Percentiles rank a stretch among this genome's conserved stretches.
Evolutionary conservation across 768 basidiomycete species (phyloP).

Genomic region (Clitopilus hobsonii): DNA sequence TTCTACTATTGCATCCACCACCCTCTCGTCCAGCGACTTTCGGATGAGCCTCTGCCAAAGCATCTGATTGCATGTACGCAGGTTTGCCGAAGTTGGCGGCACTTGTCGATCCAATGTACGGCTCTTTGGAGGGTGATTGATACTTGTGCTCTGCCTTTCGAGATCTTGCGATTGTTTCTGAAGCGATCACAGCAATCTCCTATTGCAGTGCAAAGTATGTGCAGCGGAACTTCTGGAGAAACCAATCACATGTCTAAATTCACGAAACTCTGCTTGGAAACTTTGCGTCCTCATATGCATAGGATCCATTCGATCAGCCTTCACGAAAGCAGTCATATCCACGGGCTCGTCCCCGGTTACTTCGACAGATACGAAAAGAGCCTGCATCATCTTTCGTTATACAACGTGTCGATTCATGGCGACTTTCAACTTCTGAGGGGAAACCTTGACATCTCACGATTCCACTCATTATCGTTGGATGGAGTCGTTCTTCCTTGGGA

Average conservation of each 20-base stretch:
- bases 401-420: conserved; percentile 24
- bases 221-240: not conserved
- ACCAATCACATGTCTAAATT: conserved; percentile 23
- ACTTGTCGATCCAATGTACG: conserved; percentile 25
- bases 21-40: conserved; percentile 20
- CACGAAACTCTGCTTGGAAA: conserved; percentile 18
- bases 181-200: conserved; percentile 28
- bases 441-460: conserved; percentile 13
- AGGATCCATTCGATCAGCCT: conserved; percentile 30
- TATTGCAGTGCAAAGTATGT: conserved; percentile 15
- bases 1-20: conserved; percentile 32
- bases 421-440: conserved; percentile 11
- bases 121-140: conserved; percentile 37
- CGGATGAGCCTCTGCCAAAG: conserved; percentile 8
- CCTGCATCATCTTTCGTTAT: conserved; percentile 28
- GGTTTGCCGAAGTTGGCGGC: conserved; percentile 34
- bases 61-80: conserved; percentile 34
- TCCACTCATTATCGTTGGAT: conserved; percentile 28
- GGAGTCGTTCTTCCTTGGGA: conserved; percentile 31
- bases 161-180: conserved; percentile 24
- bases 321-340: not conserved
- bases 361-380: conserved; percentile 19
- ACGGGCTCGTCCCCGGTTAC: conserved; percentile 27
- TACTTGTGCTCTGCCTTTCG: conserved; percentile 25
- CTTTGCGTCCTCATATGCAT: conserved; percentile 20